Conservation (phyloP, 2,329 filamentous ascomycete genomes). For the Colletotrichum echinochloae region DNA sequence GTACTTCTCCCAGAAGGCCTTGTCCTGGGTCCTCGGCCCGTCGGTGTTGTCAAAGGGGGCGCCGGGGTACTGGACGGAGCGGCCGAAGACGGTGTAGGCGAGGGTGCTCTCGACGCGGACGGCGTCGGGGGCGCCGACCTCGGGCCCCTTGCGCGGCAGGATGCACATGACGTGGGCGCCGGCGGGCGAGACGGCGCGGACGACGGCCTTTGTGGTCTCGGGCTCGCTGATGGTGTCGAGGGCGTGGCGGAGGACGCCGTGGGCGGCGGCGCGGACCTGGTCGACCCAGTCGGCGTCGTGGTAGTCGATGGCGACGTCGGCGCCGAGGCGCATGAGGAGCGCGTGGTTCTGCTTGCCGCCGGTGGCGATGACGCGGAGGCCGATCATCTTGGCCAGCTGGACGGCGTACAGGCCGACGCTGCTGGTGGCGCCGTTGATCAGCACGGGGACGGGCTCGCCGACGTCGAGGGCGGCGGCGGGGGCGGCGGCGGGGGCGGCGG, state of each 20-base stretch:
- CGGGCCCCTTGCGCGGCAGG: constrained; percentile 41
- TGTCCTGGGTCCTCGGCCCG: constrained; percentile 26
- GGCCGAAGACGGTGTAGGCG: constrained; percentile 32
- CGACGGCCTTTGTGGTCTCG: constrained; percentile 47
- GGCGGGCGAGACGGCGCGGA: constrained; percentile 41
- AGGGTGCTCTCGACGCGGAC: constrained; percentile 38
- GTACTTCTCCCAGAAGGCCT: constrained; percentile 38
- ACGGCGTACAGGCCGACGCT: constrained; percentile 40
- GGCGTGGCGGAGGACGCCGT: constrained; percentile 36
- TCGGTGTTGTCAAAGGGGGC: constrained; percentile 24
- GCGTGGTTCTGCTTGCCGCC: constrained; percentile 50
- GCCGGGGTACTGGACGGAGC: constrained; percentile 5
- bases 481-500: too few relatives aligned
- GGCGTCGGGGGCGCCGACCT: constrained; percentile 27
- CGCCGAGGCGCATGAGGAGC: constrained; percentile 57
- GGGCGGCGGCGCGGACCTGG: constrained; percentile 42
- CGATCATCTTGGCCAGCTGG: constrained; percentile 33
- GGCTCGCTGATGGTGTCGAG: constrained; percentile 50
- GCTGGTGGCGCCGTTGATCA: constrained; percentile 47
- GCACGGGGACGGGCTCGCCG: constrained; percentile 33
- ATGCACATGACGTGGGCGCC: constrained; percentile 49
- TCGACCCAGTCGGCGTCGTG: constrained; percentile 40
- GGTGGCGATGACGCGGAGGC: constrained; percentile 32
- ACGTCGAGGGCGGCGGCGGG: background rate
- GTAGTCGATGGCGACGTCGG: constrained; percentile 62